Evolutionary conservation across 2,329 filamentous ascomycete species (phyloP), one percentile per base, ranked within the genome.

Genomic region (Xylaria sp.): DNA sequence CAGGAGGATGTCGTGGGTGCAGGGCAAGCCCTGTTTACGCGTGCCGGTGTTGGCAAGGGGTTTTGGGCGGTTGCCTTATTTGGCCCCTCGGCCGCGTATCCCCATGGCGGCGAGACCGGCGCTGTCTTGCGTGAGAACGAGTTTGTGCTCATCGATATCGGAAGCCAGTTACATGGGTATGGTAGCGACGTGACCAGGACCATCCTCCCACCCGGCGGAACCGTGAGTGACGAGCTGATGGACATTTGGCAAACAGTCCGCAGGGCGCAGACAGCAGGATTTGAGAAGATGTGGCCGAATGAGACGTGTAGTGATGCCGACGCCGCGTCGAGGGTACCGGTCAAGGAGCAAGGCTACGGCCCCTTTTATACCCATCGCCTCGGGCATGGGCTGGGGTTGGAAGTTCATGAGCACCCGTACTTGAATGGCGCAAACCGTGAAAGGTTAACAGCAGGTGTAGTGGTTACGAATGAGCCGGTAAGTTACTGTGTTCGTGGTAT

Each of bases 1-100:
- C 76, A 78, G 66, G 76, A 77, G 64, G 71, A 72, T 10, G 66
- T 78, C 13, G 63, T 73, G 15, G 31, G 62, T 2, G 69, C 75
- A 0, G 74, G 67, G 2, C 62, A 69, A 15, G 67, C 56, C 5
- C 72, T 78, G 2, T 78, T 77, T 60, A 41, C 69, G 20, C 75
- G 73, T 18, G 75, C 73, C 10, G 73, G 76, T 7, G 76, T 77
- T 0, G 76, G 71, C 31, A 62, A 66, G 15, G 76, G 75, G 0
- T 77, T 72, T 62, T 78, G 76, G 75, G 71, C 76, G 1, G 73
- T 78, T 48, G 75, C 75, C n/a, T 67, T 78, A 51, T 78, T 78
- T 58, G 76, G 77, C 12, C 70, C 76, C 54, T 71, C 74, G 62
- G 77, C 76, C 13, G 75, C 75, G 20, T 77, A 75, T 62, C 77